These are phyloP conservation scores for Musa troglodytarum DNA, from an alignment of 176 grass and related monocot genomes.

Conservation along the genomic window DNA sequence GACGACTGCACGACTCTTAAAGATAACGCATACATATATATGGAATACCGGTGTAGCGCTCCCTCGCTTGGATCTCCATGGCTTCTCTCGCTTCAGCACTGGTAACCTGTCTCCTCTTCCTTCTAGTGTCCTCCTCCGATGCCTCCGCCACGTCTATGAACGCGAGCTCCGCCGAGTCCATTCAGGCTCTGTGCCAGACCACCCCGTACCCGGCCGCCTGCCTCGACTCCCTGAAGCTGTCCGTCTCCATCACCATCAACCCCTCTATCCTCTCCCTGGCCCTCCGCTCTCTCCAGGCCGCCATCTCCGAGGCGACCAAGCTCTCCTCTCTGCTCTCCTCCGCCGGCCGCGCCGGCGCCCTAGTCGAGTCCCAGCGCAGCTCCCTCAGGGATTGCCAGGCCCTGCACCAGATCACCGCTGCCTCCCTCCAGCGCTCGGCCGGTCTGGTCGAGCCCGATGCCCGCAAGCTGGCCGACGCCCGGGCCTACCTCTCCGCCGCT, in stretches of 20 bases:
- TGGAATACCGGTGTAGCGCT: no score
- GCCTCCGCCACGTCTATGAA: background rate
- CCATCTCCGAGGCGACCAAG: background rate
- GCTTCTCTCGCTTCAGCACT: background rate
- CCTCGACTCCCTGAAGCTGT: conserved; percentile 3
- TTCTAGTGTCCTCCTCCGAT: background rate
- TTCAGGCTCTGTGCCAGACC: background rate
- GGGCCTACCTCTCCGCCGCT: conserved; percentile 5
- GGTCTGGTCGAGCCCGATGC: background rate
- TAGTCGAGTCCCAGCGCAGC: conserved; percentile 4
- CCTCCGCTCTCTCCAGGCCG: conserved; percentile 6
- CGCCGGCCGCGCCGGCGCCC: background rate
- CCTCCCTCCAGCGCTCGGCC: background rate
- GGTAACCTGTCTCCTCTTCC: background rate
- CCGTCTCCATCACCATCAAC: conserved; percentile 8
- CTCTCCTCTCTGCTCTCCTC: conserved; percentile 5
- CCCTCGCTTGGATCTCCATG: no score
- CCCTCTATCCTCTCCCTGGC: conserved; percentile 8
- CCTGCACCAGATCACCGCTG: conserved; percentile 3
- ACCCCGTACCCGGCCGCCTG: conserved; percentile 11
- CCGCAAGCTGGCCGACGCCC: conserved; percentile 5
- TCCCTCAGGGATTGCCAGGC: conserved; percentile 17
- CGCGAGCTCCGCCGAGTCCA: background rate
- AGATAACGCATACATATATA: no score
- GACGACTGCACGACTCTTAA: no score